Evolutionary conservation across 2,329 filamentous ascomycete species (phyloP).

Genomic region (Hypoxylon sp.): DNA sequence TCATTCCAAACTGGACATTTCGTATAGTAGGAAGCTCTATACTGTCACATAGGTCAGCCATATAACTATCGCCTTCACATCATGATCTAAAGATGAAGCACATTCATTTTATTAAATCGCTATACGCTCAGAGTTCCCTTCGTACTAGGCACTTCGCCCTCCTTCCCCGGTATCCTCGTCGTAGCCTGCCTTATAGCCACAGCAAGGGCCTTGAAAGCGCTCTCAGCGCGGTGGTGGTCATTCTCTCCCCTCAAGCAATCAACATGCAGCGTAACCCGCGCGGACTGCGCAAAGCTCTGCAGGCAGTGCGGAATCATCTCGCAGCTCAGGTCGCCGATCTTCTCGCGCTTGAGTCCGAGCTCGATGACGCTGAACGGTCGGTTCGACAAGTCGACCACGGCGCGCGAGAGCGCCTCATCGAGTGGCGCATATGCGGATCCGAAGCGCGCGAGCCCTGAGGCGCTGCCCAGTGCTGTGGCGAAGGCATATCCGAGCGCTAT

Average conservation of each 20-base stretch:
- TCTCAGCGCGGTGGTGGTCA: constrained; percentile 96
- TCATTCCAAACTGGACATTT: background rate
- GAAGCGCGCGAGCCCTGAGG: constrained; percentile 88
- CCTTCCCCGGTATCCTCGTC: constrained; percentile 80
- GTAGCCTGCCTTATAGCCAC: constrained; percentile 87
- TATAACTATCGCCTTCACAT: background rate
- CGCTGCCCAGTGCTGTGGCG: constrained; percentile 81
- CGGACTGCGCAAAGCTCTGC: constrained; percentile 92
- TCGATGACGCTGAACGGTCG: constrained; percentile 88
- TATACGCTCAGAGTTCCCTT: constrained; percentile 87
- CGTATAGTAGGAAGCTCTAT: background rate
- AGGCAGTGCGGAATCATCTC: constrained; percentile 99
- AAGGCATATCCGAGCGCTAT: constrained; percentile 92
- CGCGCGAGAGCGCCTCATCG: constrained; percentile 93
- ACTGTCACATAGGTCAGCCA: background rate
- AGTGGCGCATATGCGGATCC: constrained; percentile 93
- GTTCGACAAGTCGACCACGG: constrained; percentile 95
- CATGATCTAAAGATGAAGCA: background rate
- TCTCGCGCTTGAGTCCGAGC: constrained; percentile 88
- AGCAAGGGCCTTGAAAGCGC: constrained; percentile 95
- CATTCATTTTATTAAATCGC: constrained; percentile 9
- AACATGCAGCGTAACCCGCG: constrained; percentile 93
- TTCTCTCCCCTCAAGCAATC: constrained; percentile 92
- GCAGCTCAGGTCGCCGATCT: constrained; percentile 90
- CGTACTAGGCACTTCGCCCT: constrained; percentile 94